phyloP scores from a whole-genome alignment of 768 basidiomycete genomes.

The Boletus eberwhitei region DNA sequence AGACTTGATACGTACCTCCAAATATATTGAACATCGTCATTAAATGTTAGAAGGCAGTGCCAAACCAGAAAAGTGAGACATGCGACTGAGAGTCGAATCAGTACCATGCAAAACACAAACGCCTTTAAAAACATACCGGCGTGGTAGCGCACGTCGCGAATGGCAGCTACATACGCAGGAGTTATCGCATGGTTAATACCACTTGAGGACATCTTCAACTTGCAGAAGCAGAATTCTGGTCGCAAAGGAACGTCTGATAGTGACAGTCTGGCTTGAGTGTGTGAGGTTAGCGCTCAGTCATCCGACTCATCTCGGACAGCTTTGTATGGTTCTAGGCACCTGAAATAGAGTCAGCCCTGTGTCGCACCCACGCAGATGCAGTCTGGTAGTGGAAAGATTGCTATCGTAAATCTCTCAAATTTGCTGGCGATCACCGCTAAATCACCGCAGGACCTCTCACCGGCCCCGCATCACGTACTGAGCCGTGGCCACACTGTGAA shows the following conservation, averaged over 20 bases:
- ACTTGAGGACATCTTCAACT: not conserved
- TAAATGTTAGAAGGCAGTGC: conserved; percentile 9
- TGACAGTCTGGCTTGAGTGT: not conserved
- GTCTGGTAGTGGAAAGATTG: not conserved
- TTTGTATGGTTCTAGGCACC: not conserved
- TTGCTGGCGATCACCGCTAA: too few relatives aligned
- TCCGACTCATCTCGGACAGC: not conserved
- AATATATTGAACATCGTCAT: conserved; percentile 19
- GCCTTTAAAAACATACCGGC: conserved; percentile 1
- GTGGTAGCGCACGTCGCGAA: conserved; percentile 12
- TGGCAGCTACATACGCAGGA: not conserved
- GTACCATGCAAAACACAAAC: not conserved
- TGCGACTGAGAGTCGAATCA: conserved; percentile 11
- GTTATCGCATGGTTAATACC: not conserved
- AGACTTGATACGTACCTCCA: conserved; percentile 19
- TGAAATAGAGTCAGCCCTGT: not conserved
- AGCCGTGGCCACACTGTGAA: not conserved
- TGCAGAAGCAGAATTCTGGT: not conserved
- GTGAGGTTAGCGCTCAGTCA: not conserved
- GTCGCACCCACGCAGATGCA: not conserved
- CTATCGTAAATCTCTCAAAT: not conserved
- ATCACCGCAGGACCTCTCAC: not conserved
- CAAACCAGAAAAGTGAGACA: conserved; percentile 12
- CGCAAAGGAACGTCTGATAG: not conserved
- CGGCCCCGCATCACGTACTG: not conserved